phyloP scores from a whole-genome alignment of 306 rosid genomes.

The Pterocarpus santalinus region DNA sequence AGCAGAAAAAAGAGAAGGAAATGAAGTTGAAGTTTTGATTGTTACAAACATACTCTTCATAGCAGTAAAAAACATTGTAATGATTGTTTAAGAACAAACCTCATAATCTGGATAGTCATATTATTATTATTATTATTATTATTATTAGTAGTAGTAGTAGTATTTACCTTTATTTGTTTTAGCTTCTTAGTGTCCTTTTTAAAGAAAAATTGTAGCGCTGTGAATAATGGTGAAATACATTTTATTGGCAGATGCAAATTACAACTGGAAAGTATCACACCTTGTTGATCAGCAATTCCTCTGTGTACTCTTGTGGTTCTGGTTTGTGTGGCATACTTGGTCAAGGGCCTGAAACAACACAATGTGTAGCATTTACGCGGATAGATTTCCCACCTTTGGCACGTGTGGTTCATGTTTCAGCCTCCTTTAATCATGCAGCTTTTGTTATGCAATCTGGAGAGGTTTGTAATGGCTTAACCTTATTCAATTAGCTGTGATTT shows the following conservation, averaged over 20 bases:
- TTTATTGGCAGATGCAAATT: slow-evolving; percentile 84
- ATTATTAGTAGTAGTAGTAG: not conserved
- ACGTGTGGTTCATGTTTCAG: slow-evolving; percentile 79
- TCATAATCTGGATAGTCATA: not conserved
- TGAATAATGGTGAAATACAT: slow-evolving; percentile 43
- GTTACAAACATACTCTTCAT: not conserved
- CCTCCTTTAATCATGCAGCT: slow-evolving; percentile 91
- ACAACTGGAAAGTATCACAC: slow-evolving; percentile 92
- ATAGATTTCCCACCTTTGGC: slow-evolving; percentile 71
- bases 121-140: not conserved
- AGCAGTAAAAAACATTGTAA: not conserved
- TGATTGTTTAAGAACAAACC: slow-evolving; percentile 5
- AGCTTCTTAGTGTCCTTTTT: slow-evolving; percentile 6
- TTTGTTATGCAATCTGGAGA: slow-evolving; percentile 86
- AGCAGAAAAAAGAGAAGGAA: not conserved
- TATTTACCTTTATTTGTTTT: slow-evolving; percentile 14
- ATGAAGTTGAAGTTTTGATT: slow-evolving; percentile 8
- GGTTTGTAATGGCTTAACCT: slow-evolving; percentile 59
- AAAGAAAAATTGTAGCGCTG: slow-evolving; percentile 21
- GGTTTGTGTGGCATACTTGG: slow-evolving; percentile 94
- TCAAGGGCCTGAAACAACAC: slow-evolving; percentile 86
- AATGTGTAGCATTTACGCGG: slow-evolving; percentile 75
- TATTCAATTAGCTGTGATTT: slow-evolving; percentile 21
- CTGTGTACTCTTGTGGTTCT: slow-evolving; percentile 90
- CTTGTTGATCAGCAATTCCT: slow-evolving; percentile 74